These are phyloP conservation scores for Sequoiadendron giganteum DNA, from an alignment of 75 land plant genomes.

Conservation along the genomic window DNA sequence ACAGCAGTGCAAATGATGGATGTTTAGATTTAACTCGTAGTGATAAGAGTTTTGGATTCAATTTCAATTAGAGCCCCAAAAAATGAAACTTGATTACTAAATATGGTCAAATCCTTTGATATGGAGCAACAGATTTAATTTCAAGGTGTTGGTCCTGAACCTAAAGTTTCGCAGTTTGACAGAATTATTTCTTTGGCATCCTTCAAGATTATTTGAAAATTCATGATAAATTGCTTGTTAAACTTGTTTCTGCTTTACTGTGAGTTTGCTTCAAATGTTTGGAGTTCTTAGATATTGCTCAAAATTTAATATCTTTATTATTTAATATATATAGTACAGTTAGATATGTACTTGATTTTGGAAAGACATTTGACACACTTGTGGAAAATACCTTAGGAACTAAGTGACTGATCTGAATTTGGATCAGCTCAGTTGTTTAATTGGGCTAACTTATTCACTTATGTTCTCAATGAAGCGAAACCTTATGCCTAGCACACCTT, in stretches of 20 bases:
- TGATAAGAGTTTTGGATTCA: neutral
- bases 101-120: neutral
- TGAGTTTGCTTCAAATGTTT: neutral
- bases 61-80: neutral
- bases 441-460: too few species aligned
- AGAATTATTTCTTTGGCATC: neutral
- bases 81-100: neutral
- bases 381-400: neutral
- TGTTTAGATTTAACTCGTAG: neutral
- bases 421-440: too few species aligned
- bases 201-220: neutral
- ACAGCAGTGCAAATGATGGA: neutral
- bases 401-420: too few species aligned
- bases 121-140: neutral
- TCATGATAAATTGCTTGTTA: neutral
- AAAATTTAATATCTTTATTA: neutral
- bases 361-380: neutral
- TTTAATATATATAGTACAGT: neutral
- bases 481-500: too few species aligned
- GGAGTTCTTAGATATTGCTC: neutral
- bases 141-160: neutral
- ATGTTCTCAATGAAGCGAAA: too few species aligned
- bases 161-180: neutral
- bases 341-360: neutral
- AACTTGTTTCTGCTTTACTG: neutral